Percentiles rank a stretch among this genome's conserved stretches.
Evolutionary conservation across 2,329 filamentous ascomycete genomes (phyloP).

Genomic region (Fusarium phyllophilum): DNA sequence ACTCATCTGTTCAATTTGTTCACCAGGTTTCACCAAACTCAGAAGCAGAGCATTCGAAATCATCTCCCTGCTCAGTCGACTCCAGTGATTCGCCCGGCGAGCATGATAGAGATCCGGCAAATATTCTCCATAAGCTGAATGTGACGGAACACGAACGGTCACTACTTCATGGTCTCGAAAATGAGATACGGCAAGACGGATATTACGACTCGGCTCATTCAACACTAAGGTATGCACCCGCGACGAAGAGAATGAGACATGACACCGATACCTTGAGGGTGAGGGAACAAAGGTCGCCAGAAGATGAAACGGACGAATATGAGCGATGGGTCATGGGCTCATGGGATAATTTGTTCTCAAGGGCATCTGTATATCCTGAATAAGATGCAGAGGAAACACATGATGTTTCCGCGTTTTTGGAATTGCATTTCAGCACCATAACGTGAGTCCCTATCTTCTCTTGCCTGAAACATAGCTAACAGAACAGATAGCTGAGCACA

Average conservation of each 20-base stretch:
- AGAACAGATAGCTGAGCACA: fast-evolving
- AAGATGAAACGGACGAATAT: neutral
- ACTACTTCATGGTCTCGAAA: neutral
- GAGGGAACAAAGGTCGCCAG: neutral
- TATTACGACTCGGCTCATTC: neutral
- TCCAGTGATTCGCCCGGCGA: neutral
- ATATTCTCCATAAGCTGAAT: neutral
- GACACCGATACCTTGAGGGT: fast-evolving
- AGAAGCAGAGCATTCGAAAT: fast-evolving
- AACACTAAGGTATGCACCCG: too few relatives aligned
- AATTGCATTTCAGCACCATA: fast-evolving
- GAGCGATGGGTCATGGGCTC: neutral
- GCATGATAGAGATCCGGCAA: fast-evolving
- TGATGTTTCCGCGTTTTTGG: fast-evolving
- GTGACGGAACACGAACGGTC: neutral
- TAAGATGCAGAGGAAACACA: fast-evolving
- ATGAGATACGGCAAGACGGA: neutral
- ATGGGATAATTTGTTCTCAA: neutral
- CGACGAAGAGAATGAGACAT: neutral
- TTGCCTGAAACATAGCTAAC: fast-evolving
- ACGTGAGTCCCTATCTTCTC: fast-evolving
- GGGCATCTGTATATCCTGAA: neutral
- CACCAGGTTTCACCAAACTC: fast-evolving
- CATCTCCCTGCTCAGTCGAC: neutral
- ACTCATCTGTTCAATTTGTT: fast-evolving